Conservation (phyloP, 257 asterid genomes). For the Avicennia marina region DNA sequence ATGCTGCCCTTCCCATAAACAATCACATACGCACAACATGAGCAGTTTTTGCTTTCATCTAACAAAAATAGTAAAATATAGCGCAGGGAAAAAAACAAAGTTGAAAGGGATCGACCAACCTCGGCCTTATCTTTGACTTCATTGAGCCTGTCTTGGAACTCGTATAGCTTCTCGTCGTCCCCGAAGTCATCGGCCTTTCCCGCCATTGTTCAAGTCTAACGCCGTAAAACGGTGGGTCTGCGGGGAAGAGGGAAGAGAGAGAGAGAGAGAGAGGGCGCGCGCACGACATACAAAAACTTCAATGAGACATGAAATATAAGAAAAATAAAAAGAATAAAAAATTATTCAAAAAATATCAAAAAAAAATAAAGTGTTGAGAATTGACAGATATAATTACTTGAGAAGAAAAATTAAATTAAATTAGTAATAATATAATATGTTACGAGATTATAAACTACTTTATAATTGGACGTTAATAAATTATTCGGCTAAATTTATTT, state of each 20-base stretch:
- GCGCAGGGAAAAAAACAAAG: not conserved
- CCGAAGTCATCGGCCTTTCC: constrained; percentile 48
- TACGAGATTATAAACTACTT: too few relatives aligned
- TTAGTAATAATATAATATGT: too few relatives aligned
- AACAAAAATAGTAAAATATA: not conserved
- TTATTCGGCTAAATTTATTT: too few relatives aligned
- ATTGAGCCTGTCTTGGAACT: constrained; percentile 69
- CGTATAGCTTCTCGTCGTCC: constrained; percentile 86
- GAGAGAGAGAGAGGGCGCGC: too few relatives aligned
- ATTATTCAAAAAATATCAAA: too few relatives aligned
- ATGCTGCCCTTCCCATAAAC: constrained; percentile 38
- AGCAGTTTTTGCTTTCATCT: not conserved
- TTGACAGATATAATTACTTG: too few relatives aligned
- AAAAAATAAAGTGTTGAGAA: too few relatives aligned
- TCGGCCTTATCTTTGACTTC: constrained; percentile 77
- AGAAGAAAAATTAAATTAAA: too few relatives aligned
- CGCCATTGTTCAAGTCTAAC: constrained; percentile 34
- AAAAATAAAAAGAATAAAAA: too few relatives aligned
- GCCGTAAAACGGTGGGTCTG: constrained; percentile 1
- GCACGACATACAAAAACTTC: too few relatives aligned
- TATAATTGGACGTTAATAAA: too few relatives aligned
- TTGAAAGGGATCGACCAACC: constrained; percentile 30
- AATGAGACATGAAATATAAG: too few relatives aligned
- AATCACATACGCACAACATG: not conserved
- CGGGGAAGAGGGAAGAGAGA: constrained; percentile 12